Evolutionary conservation across 495 filamentous ascomycete species (phyloP).

Genomic region (Aspergillus sparsus): DNA sequence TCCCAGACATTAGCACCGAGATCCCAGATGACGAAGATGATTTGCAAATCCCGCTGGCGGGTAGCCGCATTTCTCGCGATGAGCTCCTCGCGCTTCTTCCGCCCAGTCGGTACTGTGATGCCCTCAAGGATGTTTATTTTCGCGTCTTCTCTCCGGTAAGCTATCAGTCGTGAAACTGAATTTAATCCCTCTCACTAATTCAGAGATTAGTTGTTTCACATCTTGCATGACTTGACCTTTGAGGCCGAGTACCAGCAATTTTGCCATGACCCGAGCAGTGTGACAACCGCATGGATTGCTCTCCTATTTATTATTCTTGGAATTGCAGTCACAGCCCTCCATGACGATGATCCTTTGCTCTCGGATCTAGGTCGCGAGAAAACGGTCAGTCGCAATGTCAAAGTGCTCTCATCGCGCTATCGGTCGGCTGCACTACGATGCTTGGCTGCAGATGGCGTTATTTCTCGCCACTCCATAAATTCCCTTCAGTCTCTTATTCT

Average conservation of each 20-base stretch:
- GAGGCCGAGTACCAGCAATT: slow-evolving; percentile 50
- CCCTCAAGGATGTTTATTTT: slow-evolving; percentile 43
- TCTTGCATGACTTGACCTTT: slow-evolving; percentile 52
- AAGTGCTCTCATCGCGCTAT: slow-evolving; percentile 43
- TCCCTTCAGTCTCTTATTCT: slow-evolving; percentile 50
- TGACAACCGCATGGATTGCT: slow-evolving; percentile 45
- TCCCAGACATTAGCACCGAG: slow-evolving; percentile 34
- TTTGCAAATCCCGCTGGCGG: slow-evolving; percentile 37
- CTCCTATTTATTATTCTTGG: slow-evolving; percentile 47
- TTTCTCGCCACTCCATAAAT: slow-evolving; percentile 48
- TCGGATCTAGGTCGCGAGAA: slow-evolving; percentile 45
- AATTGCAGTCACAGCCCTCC: slow-evolving; percentile 46
- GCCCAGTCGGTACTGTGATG: slow-evolving; percentile 42
- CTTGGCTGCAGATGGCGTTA: slow-evolving; percentile 45
- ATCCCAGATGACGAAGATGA: slow-evolving; percentile 43
- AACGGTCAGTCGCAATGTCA: slow-evolving; percentile 44
- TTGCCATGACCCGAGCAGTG: slow-evolving; percentile 43
- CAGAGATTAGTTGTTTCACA: slow-evolving; percentile 38
- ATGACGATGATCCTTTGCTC: slow-evolving; percentile 46
- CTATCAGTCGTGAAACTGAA: neutral
- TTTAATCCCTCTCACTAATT: neutral
- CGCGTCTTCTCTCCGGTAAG: slow-evolving; percentile 44
- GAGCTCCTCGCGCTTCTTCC: slow-evolving; percentile 41
- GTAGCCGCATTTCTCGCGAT: slow-evolving; percentile 31
- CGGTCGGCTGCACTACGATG: slow-evolving; percentile 48